phyloP scores from a whole-genome alignment of 805 yeast genomes.

The Yamadazyma laniorum region DNA sequence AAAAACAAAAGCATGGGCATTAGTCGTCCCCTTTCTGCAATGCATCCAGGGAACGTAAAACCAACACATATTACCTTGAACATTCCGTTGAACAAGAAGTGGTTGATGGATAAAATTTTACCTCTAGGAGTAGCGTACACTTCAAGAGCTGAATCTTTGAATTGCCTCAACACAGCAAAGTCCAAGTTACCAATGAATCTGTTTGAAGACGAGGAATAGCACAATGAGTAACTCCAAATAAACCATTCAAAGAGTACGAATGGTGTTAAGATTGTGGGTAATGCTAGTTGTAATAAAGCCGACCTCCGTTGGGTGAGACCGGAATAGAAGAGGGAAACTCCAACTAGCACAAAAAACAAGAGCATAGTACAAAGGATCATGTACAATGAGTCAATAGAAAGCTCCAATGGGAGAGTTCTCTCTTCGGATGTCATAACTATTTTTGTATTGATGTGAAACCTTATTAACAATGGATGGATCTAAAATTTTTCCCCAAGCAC shows the following conservation, averaged over 20 bases:
- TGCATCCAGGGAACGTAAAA: slow-evolving; percentile 43
- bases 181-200: slow-evolving; percentile 33
- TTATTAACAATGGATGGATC: too few species aligned
- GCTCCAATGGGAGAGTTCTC: slow-evolving; percentile 8
- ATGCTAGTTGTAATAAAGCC: slow-evolving; percentile 37
- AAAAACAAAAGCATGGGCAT: slow-evolving; percentile 41
- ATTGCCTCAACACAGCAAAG: slow-evolving; percentile 30
- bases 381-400: slow-evolving; percentile 29
- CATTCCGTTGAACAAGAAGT: slow-evolving; percentile 39
- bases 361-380: slow-evolving; percentile 36
- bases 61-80: slow-evolving; percentile 40
- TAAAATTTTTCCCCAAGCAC: too few species aligned
- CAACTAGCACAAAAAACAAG: slow-evolving; percentile 32
- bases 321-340: slow-evolving; percentile 40
- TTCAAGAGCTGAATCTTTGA: slow-evolving; percentile 16
- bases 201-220: slow-evolving; percentile 35
- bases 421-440: slow-evolving; percentile 1
- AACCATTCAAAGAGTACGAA: slow-evolving; percentile 41
- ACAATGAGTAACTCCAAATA: slow-evolving; percentile 44
- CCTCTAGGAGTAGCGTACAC: slow-evolving; percentile 40
- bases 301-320: slow-evolving; percentile 45
- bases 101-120: slow-evolving; percentile 32
- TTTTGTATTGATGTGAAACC: too few species aligned
- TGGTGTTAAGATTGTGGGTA: slow-evolving; percentile 32
- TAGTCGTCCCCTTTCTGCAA: slow-evolving; percentile 43